Evolutionary conservation across 2,329 filamentous ascomycete genomes (phyloP).

Genomic region (Fusarium fracticaudum): DNA sequence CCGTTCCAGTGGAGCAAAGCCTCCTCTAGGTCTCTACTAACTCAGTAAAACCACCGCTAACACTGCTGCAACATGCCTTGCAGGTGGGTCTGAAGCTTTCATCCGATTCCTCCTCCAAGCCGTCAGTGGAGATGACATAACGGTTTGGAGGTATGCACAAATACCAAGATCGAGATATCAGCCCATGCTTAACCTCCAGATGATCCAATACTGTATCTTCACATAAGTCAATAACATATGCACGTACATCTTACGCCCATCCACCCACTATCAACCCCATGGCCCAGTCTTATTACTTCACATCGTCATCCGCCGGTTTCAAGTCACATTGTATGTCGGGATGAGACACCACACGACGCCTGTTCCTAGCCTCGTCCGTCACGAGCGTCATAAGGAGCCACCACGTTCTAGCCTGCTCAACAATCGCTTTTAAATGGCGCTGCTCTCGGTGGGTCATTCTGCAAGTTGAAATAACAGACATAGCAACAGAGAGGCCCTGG

Average conservation of each 20-base stretch:
- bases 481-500: neutral
- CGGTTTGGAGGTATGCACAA: neutral
- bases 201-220: constrained; percentile 9
- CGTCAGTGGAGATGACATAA: neutral
- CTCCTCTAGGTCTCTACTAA: neutral
- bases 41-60: neutral
- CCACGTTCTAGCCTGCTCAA: neutral
- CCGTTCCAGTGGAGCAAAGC: constrained; percentile 21
- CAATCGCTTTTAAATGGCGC: neutral
- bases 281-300: neutral
- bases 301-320: constrained; percentile 27
- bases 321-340: constrained; percentile 34
- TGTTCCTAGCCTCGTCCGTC: constrained; percentile 8
- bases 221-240: neutral
- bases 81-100: constrained; percentile 14
- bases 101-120: neutral
- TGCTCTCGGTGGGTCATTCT: neutral
- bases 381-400: constrained; percentile 26
- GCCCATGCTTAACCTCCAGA: constrained; percentile 20
- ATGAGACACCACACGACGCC: constrained; percentile 23
- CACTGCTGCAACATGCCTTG: constrained; percentile 13
- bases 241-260: neutral
- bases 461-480: neutral
- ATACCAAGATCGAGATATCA: constrained; percentile 24
- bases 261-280: neutral